Conservation (phyloP, 805 yeast genomes). For the Starmerella tilneyi region DNA sequence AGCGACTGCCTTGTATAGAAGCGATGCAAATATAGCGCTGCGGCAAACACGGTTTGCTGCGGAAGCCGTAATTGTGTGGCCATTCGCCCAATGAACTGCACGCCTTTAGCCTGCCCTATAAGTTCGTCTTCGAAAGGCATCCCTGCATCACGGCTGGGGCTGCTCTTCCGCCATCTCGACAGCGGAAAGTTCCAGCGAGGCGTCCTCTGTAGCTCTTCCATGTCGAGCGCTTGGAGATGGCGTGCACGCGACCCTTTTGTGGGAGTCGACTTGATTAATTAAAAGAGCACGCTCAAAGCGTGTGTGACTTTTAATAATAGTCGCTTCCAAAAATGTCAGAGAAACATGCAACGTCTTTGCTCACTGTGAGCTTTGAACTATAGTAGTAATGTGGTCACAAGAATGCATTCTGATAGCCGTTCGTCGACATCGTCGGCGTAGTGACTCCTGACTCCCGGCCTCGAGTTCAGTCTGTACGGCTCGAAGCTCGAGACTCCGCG, state of each 20-base stretch:
- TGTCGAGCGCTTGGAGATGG: too few relatives aligned
- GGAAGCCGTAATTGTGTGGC: conserved; percentile 40
- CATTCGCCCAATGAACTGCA: conserved; percentile 38
- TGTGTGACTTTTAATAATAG: background rate
- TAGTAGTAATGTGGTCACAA: too few relatives aligned
- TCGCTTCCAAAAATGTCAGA: background rate
- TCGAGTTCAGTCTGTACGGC: too few relatives aligned
- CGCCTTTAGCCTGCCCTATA: conserved; percentile 40
- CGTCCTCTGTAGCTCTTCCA: conserved; percentile 23
- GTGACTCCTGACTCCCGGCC: too few relatives aligned
- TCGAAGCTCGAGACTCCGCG: too few relatives aligned
- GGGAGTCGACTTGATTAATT: background rate
- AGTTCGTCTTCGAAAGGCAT: conserved; percentile 35
- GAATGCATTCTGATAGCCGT: too few relatives aligned
- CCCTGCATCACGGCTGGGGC: conserved; percentile 29
- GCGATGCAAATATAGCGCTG: conserved; percentile 41
- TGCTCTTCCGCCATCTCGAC: conserved; percentile 18
- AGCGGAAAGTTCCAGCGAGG: conserved; percentile 27
- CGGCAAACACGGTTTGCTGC: conserved; percentile 40
- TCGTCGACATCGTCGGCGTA: too few relatives aligned
- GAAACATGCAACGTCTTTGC: too few relatives aligned
- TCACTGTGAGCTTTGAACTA: background rate
- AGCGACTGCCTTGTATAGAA: conserved; percentile 42
- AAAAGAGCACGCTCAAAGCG: too few relatives aligned
- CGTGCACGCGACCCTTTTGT: too few relatives aligned